Percentiles rank a stretch among this genome's conserved stretches.
Evolutionary conservation across 1,139 yeast species (phyloP).

Genomic region (Saccharomycopsis crataegensis): DNA sequence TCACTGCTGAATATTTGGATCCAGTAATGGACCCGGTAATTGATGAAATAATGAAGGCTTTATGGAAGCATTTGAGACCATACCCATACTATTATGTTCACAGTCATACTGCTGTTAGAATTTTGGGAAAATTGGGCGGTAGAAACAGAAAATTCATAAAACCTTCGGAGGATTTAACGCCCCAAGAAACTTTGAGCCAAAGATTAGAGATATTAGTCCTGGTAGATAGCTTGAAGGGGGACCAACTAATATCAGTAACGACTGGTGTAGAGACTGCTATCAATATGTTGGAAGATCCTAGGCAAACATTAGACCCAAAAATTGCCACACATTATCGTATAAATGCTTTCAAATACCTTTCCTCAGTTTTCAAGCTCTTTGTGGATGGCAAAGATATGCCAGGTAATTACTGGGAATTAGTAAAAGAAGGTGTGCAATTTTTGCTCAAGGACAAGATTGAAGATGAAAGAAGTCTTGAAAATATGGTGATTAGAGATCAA

Average conservation of each 20-base stretch:
- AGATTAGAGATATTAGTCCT: constrained; percentile 62
- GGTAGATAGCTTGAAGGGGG: constrained; percentile 58
- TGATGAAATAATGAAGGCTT: constrained; percentile 86
- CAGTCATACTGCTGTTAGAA: constrained; percentile 89
- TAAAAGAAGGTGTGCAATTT: constrained; percentile 42
- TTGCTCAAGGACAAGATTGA: constrained; percentile 40
- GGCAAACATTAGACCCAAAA: constrained; percentile 26
- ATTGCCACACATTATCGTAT: constrained; percentile 60
- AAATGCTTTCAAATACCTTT: constrained; percentile 69
- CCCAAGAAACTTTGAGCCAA: constrained; percentile 54
- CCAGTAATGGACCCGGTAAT: constrained; percentile 95
- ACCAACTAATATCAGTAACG: constrained; percentile 67
- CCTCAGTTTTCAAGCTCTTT: constrained; percentile 60
- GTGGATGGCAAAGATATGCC: constrained; percentile 63
- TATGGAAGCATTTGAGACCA: constrained; percentile 88
- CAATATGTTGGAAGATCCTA: constrained; percentile 54
- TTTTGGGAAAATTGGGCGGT: constrained; percentile 93
- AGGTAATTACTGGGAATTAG: constrained; percentile 40
- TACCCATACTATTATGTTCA: constrained; percentile 86
- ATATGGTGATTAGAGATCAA: constrained; percentile 35
- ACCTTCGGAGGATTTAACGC: constrained; percentile 54
- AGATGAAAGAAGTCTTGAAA: constrained; percentile 22
- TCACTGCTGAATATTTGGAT: constrained; percentile 94
- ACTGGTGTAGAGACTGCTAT: constrained; percentile 77
- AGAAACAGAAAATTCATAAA: constrained; percentile 80